Conservation (phyloP, 352 stramenopile species). For the Globisporangium recalcitrans region DNA sequence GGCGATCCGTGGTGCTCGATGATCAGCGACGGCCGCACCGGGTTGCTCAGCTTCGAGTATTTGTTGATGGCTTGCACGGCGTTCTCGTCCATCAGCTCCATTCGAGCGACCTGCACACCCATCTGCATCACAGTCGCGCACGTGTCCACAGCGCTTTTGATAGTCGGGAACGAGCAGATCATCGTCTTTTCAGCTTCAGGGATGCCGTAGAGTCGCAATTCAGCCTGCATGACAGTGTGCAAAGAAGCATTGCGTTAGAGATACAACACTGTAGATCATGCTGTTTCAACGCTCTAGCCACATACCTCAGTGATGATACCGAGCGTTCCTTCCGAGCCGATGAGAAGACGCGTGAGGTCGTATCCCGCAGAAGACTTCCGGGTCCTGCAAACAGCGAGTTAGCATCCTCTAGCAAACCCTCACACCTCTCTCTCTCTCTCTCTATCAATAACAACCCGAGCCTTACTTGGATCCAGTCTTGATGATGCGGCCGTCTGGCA, state of each 20-base stretch:
- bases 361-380: slow-evolving; percentile 97
- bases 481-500: slow-evolving; percentile 86
- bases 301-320: slow-evolving; percentile 91
- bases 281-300: background rate
- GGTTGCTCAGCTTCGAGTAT: slow-evolving; percentile 77
- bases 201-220: slow-evolving; percentile 92
- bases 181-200: slow-evolving; percentile 88
- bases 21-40: slow-evolving; percentile 88
- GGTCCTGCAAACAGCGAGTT: slow-evolving; percentile 37
- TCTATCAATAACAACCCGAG: background rate
- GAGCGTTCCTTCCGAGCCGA: slow-evolving; percentile 94
- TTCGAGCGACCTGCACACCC: slow-evolving; percentile 81
- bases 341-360: slow-evolving; percentile 93
- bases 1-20: slow-evolving; percentile 91
- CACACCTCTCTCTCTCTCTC: no score
- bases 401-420: background rate
- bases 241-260: background rate
- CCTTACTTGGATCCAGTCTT: slow-evolving; percentile 85
- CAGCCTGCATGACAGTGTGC: slow-evolving; percentile 32
- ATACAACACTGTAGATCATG: background rate
- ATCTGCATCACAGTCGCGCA: slow-evolving; percentile 86
- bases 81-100: slow-evolving; percentile 85
- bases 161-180: slow-evolving; percentile 90
- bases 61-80: slow-evolving; percentile 80
- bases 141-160: slow-evolving; percentile 83